Conservation (phyloP, 164 flowering plant genomes). For the Sextonia rubra region DNA sequence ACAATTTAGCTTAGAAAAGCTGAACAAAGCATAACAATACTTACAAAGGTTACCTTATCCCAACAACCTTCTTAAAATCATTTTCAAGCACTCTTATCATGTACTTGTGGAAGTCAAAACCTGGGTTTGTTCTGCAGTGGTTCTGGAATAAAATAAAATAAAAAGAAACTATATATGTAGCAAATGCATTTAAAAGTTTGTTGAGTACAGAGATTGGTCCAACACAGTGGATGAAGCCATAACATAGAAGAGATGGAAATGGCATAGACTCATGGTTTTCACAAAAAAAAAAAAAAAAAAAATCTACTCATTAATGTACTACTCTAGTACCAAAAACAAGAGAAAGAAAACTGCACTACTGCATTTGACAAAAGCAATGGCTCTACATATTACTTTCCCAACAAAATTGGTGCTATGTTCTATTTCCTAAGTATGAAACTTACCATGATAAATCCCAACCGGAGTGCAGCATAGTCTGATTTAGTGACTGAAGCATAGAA, state of each 20-base stretch:
- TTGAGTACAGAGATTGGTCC: no score
- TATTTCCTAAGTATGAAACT: neutral
- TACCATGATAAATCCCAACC: conserved; percentile 82
- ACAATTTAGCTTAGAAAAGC: neutral
- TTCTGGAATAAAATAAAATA: conserved; percentile 41
- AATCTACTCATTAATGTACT: no score
- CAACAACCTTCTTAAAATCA: conserved; percentile 87
- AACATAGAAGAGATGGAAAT: neutral
- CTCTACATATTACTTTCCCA: neutral
- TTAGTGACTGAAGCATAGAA: conserved; percentile 71
- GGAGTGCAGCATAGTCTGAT: conserved; percentile 69
- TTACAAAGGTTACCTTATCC: conserved; percentile 55
- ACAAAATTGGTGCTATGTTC: neutral
- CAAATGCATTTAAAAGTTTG: neutral
- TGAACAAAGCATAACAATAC: neutral
- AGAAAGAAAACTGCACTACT: no score
- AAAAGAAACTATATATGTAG: neutral
- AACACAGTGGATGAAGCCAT: conserved; percentile 6
- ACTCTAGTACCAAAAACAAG: no score
- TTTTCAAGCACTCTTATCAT: conserved; percentile 82
- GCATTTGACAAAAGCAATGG: no score
- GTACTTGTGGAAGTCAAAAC: conserved; percentile 85
- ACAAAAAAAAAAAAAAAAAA: neutral
- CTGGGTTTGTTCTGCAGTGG: conserved; percentile 60
- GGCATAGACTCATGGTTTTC: no score